phyloP scores from a whole-genome alignment of 805 yeast species.

The Hanseniaspora singularis region DNA sequence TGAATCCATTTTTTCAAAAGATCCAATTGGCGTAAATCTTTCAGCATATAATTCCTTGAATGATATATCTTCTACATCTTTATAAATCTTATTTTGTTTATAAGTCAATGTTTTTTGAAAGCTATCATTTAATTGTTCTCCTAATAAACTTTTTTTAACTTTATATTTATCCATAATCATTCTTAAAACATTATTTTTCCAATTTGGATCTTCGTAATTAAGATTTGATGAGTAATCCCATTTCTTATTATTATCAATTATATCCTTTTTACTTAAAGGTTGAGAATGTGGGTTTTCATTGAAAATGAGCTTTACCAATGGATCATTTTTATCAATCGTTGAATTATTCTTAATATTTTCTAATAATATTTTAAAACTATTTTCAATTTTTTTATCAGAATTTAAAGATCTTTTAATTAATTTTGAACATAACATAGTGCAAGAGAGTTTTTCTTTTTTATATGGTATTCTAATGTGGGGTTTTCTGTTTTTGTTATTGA shows the following conservation, averaged over 20 bases:
- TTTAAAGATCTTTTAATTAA: no score
- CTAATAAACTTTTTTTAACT: neutral
- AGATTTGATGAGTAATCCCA: conserved; percentile 45
- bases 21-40: conserved; percentile 36
- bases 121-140: neutral
- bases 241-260: conserved; percentile 36
- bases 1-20: conserved; percentile 39
- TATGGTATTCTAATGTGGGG: neutral
- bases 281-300: no score
- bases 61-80: conserved; percentile 34
- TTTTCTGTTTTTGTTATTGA: neutral
- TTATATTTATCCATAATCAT: conserved; percentile 42
- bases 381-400: neutral
- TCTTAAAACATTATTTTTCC: conserved; percentile 37
- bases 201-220: conserved; percentile 42
- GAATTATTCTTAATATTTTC: conserved; percentile 4
- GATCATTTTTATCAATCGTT: conserved; percentile 22
- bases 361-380: neutral
- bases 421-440: no score
- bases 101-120: conserved; percentile 45
- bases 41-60: conserved; percentile 55
- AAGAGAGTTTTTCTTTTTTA: no score
- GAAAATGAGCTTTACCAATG: conserved; percentile 28
- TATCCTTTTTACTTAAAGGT: conserved; percentile 35
- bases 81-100: conserved; percentile 29